Base-by-base conservation (phyloP, 202 grass and related monocot species). In the Digitaria exilis region DNA sequence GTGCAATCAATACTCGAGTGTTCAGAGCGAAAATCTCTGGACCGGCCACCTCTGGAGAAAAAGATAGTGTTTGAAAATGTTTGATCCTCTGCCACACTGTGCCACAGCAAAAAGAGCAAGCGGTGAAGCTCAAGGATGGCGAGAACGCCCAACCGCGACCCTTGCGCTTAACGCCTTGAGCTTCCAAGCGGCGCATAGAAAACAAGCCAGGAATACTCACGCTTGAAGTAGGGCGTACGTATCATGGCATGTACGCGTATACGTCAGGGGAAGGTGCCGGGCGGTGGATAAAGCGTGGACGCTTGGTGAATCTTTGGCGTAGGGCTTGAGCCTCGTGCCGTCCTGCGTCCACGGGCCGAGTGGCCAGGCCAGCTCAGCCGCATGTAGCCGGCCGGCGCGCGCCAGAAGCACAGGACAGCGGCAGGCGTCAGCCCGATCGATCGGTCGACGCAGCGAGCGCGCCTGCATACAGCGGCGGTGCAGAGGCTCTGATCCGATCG, bases 1-100 rank as follows among this genome's bases (percentile, higher is more conserved):
- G 80, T 88, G 80, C 81, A 50, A 79, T 88, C 68, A 88, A 79
- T 79, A 13, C 48, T 13, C 1, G 5, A 65, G 58, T 48, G 66
- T 49, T 49, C 66, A 78, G 48, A 79, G 12, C 18, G 21, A 6
- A 56, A 69, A 37, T 26, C 34, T 45, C 46, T 49, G 65, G 10
- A 41, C 73, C 4, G 25, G 69, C 16, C n/a, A n/a, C n/a, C n/a
- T 32, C 25, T 21, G 58, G 35, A 4, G 41, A 9, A 57, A 9
- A 71, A 25, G 4, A 42, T 60, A 39, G 12, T 14, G 16, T 46
- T 88, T 84, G 73, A 21, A 78, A 71, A 55, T 19, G 46, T 73
- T 69, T 14, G 45, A 32, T 66, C 80, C 45, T 6, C 48, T n/a
- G 24, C 21, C 26, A 60, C 61, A 5, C 41, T 46, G 59, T 34